These are phyloP conservation scores for Dittrichia graveolens DNA, from an alignment of 129 eudicot genomes.

Conservation along the genomic window DNA sequence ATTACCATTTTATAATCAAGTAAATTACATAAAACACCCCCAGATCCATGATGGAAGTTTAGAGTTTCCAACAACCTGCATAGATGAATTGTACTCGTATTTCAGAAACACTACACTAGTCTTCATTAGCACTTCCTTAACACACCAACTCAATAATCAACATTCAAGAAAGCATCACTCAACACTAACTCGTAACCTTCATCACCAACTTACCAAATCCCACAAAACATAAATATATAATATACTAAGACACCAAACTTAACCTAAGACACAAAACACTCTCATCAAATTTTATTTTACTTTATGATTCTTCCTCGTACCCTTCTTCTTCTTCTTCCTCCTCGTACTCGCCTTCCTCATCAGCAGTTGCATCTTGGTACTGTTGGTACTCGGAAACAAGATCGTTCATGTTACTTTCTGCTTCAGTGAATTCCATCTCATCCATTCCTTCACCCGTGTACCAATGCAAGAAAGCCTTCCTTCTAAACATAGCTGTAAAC, in stretches of 20 bases:
- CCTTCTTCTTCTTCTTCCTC: slow-evolving; percentile 57
- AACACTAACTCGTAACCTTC: slow-evolving; percentile 6
- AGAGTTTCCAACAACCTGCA: too few relatives aligned
- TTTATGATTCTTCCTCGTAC: slow-evolving; percentile 46
- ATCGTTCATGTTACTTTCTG: slow-evolving; percentile 79
- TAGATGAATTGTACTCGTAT: background rate
- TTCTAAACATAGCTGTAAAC: slow-evolving; percentile 74
- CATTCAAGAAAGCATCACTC: slow-evolving; percentile 27
- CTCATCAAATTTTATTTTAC: background rate
- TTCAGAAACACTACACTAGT: slow-evolving; percentile 11
- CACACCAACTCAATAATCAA: slow-evolving; percentile 34
- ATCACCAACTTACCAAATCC: slow-evolving; percentile 20
- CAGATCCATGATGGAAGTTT: too few relatives aligned
- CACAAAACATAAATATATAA: background rate
- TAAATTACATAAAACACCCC: too few relatives aligned
- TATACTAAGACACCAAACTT: slow-evolving; percentile 20
- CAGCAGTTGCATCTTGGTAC: slow-evolving; percentile 84
- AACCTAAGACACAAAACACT: slow-evolving; percentile 21
- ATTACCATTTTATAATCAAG: too few relatives aligned
- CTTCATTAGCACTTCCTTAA: slow-evolving; percentile 17
- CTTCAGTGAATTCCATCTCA: slow-evolving; percentile 73
- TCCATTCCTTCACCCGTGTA: slow-evolving; percentile 82
- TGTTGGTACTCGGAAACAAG: slow-evolving; percentile 76
- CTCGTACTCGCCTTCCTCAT: slow-evolving; percentile 68
- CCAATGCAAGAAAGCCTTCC: slow-evolving; percentile 88